Conservation (phyloP, 2,329 filamentous ascomycete species). For the Tothia fuscella region DNA sequence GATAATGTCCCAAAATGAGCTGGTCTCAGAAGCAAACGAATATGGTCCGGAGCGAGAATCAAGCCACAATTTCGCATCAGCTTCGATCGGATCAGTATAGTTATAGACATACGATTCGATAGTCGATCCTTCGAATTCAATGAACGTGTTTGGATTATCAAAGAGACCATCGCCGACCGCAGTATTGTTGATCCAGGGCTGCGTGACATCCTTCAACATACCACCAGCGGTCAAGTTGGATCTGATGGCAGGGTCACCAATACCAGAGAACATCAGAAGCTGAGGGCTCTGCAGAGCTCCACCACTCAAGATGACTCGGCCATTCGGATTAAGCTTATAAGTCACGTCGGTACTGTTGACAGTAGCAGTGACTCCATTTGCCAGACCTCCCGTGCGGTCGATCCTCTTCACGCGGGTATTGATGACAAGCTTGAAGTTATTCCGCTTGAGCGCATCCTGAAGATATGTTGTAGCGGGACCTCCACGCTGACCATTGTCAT, state of each 20-base stretch:
- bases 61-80: conserved; percentile 37
- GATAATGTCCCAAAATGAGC: conserved; percentile 41
- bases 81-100: conserved; percentile 31
- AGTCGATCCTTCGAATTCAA: conserved; percentile 32
- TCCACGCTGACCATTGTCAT: conserved; percentile 37
- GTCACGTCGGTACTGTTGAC: conserved; percentile 21
- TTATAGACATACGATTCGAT: conserved; percentile 32
- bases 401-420: conserved; percentile 34
- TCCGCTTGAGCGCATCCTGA: conserved; percentile 30
- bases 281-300: conserved; percentile 21
- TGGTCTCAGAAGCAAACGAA: conserved; percentile 40
- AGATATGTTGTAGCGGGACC: conserved; percentile 40
- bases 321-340: conserved; percentile 20
- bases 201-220: conserved; percentile 22
- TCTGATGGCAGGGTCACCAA: conserved; percentile 19
- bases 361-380: conserved; percentile 30
- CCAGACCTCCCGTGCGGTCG: conserved; percentile 27
- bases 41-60: conserved; percentile 39
- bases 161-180: conserved; percentile 40
- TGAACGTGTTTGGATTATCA: conserved; percentile 45
- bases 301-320: conserved; percentile 26
- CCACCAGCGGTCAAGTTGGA: conserved; percentile 24
- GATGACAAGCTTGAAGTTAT: conserved; percentile 34
- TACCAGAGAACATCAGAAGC: conserved; percentile 30
- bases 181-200: conserved; percentile 38